Base-by-base conservation (phyloP, 768 basidiomycete species). In the Mycena leptocephala region DNA sequence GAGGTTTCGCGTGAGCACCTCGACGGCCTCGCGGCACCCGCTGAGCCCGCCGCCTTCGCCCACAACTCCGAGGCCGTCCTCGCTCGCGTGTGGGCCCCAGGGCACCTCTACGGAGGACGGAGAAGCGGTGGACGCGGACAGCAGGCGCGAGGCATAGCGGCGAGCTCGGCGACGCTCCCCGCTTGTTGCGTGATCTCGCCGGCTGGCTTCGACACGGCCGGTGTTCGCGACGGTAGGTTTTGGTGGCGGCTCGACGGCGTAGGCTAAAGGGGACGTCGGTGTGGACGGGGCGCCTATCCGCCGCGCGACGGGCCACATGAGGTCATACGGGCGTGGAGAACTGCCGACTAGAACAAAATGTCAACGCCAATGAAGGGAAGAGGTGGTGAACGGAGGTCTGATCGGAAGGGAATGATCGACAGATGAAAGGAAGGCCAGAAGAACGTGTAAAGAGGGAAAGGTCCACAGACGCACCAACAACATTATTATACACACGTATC, bases 401-500 rank as follows among this genome's bases (percentile, higher is more conserved):
- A n/a, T n/a, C n/a, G n/a, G n/a, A n/a, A n/a, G n/a, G n/a, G n/a
- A n/a, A n/a, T n/a, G n/a, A n/a, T n/a, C n/a, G n/a, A n/a, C n/a
- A n/a, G n/a, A n/a, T n/a, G n/a, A n/a, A n/a, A n/a, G n/a, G n/a
- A n/a, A n/a, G n/a, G n/a, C n/a, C n/a, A n/a, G n/a, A n/a, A n/a
- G n/a, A n/a, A n/a, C n/a, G n/a, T n/a, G n/a, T n/a, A n/a, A n/a
- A 22, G 32, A 24, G 7, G 58, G 46, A 48, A 28, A 35, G 22
- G 13, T 37, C 18, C 72, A 41, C 10, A 33, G 18, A 82, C 93
- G 63, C 78, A 97, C 97, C 92, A 58, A 91, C 87, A 72, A 98
- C 95, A 77, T 97, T 88, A 72, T 96, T 97, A 85, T 98, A 99
- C 7, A 99, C 88, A 28, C 97, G 87, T 56, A 99, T 94, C 0